phyloP scores from a whole-genome alignment of 345 rosid species.

The Euphorbia peplus region DNA sequence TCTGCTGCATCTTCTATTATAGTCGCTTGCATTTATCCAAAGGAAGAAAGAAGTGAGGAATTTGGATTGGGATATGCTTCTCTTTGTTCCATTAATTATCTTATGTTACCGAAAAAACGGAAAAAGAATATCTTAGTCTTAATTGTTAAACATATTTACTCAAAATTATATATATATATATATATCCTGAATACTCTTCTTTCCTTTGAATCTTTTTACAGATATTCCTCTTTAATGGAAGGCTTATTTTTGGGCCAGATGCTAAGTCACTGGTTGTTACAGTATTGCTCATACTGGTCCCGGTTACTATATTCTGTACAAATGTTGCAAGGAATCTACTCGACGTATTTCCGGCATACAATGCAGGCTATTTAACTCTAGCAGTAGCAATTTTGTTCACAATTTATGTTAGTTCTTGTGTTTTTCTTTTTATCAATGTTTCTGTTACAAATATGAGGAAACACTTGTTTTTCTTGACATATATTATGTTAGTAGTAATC shows the following conservation, averaged over 20 bases:
- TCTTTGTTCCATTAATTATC: background rate
- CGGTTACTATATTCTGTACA: slow-evolving; percentile 43
- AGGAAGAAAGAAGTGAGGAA: background rate
- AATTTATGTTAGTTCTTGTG: slow-evolving; percentile 42
- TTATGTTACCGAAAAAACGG: background rate
- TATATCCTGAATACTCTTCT: slow-evolving; percentile 9
- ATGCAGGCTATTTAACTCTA: slow-evolving; percentile 37
- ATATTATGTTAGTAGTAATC: slow-evolving; percentile 1
- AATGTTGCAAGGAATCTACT: slow-evolving; percentile 41
- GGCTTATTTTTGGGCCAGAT: slow-evolving; percentile 54
- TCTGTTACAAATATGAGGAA: background rate
- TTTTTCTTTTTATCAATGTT: slow-evolving; percentile 7
- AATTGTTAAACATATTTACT: background rate
- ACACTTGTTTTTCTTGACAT: background rate
- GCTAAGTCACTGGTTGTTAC: slow-evolving; percentile 43
- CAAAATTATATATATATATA: no score
- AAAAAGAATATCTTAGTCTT: background rate
- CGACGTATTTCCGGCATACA: slow-evolving; percentile 25
- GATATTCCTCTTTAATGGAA: slow-evolving; percentile 44
- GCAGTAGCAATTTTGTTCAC: slow-evolving; percentile 40
- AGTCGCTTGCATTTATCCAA: background rate
- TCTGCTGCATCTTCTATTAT: background rate
- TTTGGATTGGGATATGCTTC: no score
- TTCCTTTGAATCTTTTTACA: slow-evolving; percentile 22
- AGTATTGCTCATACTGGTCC: slow-evolving; percentile 43